Base-by-base conservation (phyloP, 371 early-diverging fungal genomes). In the Mucor ambiguus region DNA sequence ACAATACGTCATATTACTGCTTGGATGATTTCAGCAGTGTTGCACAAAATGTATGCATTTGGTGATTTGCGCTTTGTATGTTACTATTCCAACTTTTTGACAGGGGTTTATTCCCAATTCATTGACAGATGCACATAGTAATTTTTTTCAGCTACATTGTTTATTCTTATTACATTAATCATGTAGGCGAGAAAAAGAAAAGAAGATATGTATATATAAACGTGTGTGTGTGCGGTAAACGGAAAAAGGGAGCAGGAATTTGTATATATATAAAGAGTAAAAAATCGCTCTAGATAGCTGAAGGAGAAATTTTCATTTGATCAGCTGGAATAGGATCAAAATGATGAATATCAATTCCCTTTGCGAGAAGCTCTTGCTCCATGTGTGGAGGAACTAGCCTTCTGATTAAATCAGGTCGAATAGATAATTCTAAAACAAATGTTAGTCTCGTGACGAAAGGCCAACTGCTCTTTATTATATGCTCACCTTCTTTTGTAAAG, bases 401-500 rank as follows among this genome's bases (percentile, higher is more conserved):
- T 37, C 75, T 81, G 58, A 85, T 84, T 66, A 90, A 71, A 64
- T 88, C 82, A 54, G 82, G 81, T 64, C 85, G 74, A 66, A 86
- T 83, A 12, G 82, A 79, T 63, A 85, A 68, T 66, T 84, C 84
- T 83, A 70, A 67, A 3, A 59, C 18, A 22, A 29, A 26, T 2
- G 16, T 44, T 41, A 9, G 46, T 46, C 18, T 3, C 6, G 41
- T 16, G 11, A 41, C 1, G 9, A 33, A 33, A 33, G 7, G 7
- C 9, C 3, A 33, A 9, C 30, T 30, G 0, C 2, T 37, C 14
- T 2, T 43, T 16, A 8, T 3, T 20, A 6, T n/a, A 35, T 30
- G 29, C 60, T 11, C 12, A 92, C 93, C 92, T 72, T 90, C 80
- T 43, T 79, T 77, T 12, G 92, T 84, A 74, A 97, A 97, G 77